A percentile compares a stretch with the other conserved stretches of the same genome.
Evolutionary conservation across 2,329 filamentous ascomycete genomes (phyloP).

Genomic region (Metarhizium sp.): DNA sequence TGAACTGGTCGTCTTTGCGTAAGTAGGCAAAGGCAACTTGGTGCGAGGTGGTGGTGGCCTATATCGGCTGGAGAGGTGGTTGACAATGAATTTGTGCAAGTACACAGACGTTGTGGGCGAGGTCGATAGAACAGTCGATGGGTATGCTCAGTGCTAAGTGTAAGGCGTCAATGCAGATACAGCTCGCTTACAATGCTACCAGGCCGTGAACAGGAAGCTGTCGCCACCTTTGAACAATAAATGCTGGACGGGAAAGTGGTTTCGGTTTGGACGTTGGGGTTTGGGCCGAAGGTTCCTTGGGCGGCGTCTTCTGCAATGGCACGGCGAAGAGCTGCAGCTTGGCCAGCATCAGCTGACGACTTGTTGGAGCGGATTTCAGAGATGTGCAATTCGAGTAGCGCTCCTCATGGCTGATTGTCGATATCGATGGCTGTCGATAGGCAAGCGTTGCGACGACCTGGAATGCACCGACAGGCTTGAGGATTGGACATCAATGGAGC

Average conservation of each 20-base stretch:
- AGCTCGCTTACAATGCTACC: not conserved
- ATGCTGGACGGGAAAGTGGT: not conserved
- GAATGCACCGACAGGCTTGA: not conserved
- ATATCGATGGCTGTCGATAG: slow-evolving; percentile 7
- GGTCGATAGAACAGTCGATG: not conserved
- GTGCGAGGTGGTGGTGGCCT: not conserved
- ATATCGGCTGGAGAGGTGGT: not conserved
- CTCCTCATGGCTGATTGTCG: not conserved
- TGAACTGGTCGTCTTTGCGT: not conserved
- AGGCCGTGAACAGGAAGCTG: not conserved
- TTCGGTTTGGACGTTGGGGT: not conserved
- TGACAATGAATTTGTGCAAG: not conserved
- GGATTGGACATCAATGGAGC: not conserved
- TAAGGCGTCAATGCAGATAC: not conserved
- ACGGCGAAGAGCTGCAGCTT: not conserved
- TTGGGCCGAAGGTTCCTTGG: not conserved
- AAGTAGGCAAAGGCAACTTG: not conserved
- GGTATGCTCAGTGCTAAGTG: not conserved
- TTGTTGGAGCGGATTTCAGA: not conserved
- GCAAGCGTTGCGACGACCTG: not conserved
- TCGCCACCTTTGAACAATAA: not conserved
- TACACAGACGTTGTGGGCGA: not conserved
- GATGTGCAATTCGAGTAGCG: not conserved
- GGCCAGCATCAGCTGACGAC: not conserved
- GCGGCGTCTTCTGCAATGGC: not conserved